phyloP scores from a whole-genome alignment of 192 early-diverging fungal genomes.

The Coemansia sp. region DNA sequence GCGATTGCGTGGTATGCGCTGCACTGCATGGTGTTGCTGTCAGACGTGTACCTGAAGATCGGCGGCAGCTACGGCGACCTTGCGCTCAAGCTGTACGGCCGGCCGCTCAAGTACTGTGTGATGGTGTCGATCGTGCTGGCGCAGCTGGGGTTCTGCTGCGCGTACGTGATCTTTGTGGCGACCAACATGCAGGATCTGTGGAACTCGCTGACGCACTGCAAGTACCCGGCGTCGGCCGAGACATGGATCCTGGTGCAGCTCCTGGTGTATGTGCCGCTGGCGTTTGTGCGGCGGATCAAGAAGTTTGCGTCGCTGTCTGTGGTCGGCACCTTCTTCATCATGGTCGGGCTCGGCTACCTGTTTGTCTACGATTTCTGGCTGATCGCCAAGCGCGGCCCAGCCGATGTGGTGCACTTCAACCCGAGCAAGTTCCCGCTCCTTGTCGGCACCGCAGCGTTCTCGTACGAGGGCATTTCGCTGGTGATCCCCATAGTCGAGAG shows the following conservation, averaged over 20 bases:
- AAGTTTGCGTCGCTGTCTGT: constrained; percentile 84
- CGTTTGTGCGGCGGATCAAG: constrained; percentile 91
- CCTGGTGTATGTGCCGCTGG: constrained; percentile 76
- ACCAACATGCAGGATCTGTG: constrained; percentile 77
- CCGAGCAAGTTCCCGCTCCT: constrained; percentile 80
- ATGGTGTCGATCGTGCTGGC: constrained; percentile 73
- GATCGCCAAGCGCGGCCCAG: constrained; percentile 63
- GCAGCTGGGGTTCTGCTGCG: constrained; percentile 87
- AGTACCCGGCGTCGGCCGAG: constrained; percentile 61
- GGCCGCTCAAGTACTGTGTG: constrained; percentile 63
- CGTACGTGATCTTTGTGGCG: constrained; percentile 87
- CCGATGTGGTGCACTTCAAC: constrained; percentile 82
- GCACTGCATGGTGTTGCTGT: constrained; percentile 67
- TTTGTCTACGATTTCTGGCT: constrained; percentile 78
- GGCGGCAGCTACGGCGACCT: constrained; percentile 72
- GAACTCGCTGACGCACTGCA: constrained; percentile 70
- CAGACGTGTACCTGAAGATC: constrained; percentile 62
- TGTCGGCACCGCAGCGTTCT: constrained; percentile 93
- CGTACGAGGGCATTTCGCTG: constrained; percentile 88
- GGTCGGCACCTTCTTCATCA: constrained; percentile 91
- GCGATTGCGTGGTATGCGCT: constrained; percentile 65
- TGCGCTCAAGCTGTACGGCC: constrained; percentile 65
- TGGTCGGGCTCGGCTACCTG: constrained; percentile 83
- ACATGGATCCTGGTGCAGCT: constrained; percentile 79
- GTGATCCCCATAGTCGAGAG: constrained; percentile 72